Evolutionary conservation across 75 land plant genomes (phyloP), one percentile per base, ranked within the genome.

Genomic region (Picea sitchensis): DNA sequence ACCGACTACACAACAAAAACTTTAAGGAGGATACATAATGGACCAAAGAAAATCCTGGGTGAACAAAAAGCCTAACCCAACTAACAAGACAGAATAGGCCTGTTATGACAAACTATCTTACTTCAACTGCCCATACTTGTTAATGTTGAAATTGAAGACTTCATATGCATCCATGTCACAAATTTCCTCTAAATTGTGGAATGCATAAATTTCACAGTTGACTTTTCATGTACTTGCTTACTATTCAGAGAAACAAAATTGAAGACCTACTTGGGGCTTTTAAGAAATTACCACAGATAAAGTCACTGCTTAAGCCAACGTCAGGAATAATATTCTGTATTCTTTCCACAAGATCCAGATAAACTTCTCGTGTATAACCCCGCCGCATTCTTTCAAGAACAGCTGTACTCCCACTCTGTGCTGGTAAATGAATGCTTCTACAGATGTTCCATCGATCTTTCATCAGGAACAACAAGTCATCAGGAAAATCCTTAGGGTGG

Each of bases 401-500:
- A 30, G 83, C 58, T 21, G 92, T 86, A 76, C 91, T 98, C 38
- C 99, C 99, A 65, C 92, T 83, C 83, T 98, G 99, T 54, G 98
- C 99, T 80, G 99, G 98, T 77, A 98, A 84, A 83, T 98, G 99
- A 75, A 98, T 90, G 69, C 64, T 81, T 61, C 95, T 95, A 81
- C 99, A 98, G 31, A 98, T 80, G 85, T 98, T 98, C 59, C 87
- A 76, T 17, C 98, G 87, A 17, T 98, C 94, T 67, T 91, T 80
- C 98, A 98, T 98, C 68, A 98, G 61, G 76, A 81, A 85, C 32
- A 98, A 73, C 11, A 98, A 80, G 12, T 95, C 98, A 83, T 98
- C 96, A 31, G 99, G 99, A 73, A 91, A 98, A 83, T 98, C 98
- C 80, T 98, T 98, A 30, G 99, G 99, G 77, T 98, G 99, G 68